Evolutionary conservation across 208 protist genomes (phyloP), one percentile per base, ranked within the genome.

Genomic region (Crithidia sp.): DNA sequence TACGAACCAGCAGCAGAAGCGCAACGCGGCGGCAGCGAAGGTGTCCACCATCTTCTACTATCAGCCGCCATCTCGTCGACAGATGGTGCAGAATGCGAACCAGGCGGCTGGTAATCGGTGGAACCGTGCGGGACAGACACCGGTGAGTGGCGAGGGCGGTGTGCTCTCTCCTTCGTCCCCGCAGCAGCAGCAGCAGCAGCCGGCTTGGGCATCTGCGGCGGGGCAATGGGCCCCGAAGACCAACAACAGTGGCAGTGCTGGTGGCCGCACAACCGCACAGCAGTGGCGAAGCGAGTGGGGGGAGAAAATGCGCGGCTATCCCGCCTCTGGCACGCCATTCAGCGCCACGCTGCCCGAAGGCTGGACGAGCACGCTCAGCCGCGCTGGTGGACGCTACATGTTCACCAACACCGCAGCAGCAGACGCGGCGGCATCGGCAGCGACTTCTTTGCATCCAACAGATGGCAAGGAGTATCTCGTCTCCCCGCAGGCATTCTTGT

Each of bases 401-500:
- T 96, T 89, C 71, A 87, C 81, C n/a, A 49, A 37, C 49, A 39
- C 76, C 66, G 28, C 74, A 6, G 19, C 60, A 55, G 44, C 74
- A 28, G 28, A 17, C 6, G 41, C 54, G 43, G 17, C 50, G 5
- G 61, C 53, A 4, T 58, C 67, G 10, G 57, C 72, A 41, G 68
- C 84, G 0, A 91, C 86, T 12, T 91, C 90, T 75, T 81, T 70
- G 53, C 92, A 96, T 39, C 92, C 92, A 16, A 82, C 72, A 4
- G 84, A 89, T 63, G 74, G 57, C 2, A 83, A 81, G 53, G 81
- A 88, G 67, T 93, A 88, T 70, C 89, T 90, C 56, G 92, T 69
- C 52, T 79, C 86, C 0, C 92, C 92, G 17, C 92, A 96, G 61
- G 81, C 89, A 0, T 94, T 96, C 58, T 39, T 96, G 47, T 70